phyloP scores from a whole-genome alignment of 1,284 basidiomycete species.

The Chalciporus sp. region DNA sequence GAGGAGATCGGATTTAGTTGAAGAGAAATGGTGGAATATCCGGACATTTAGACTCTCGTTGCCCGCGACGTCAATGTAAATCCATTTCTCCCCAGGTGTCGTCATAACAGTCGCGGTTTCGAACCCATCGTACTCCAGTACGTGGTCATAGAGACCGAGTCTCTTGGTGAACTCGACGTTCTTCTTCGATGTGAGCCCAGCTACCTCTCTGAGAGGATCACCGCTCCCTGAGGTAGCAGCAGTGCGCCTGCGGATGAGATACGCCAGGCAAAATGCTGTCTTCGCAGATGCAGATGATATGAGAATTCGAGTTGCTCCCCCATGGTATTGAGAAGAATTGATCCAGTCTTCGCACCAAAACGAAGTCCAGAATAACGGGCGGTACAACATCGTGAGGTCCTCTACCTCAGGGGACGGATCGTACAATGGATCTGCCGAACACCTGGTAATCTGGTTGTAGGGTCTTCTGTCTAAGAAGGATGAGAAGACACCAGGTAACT shows the following conservation, averaged over 20 bases:
- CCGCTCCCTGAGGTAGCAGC: conserved; percentile 22
- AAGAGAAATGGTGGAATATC: conserved; percentile 43
- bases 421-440: conserved; percentile 55
- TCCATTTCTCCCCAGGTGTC: conserved; percentile 40
- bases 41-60: conserved; percentile 49
- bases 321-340: conserved; percentile 46
- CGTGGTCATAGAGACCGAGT: conserved; percentile 55
- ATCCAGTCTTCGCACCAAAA: conserved; percentile 74
- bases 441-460: conserved; percentile 65
- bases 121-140: conserved; percentile 52
- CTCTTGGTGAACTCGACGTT: conserved; percentile 56
- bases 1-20: conserved; percentile 38
- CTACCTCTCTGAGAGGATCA: conserved; percentile 32
- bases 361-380: conserved; percentile 69
- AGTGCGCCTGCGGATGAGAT: conserved; percentile 43
- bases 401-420: conserved; percentile 46
- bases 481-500: background rate
- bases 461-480: conserved; percentile 53
- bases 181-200: conserved; percentile 59
- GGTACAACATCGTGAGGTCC: conserved; percentile 66
- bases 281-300: conserved; percentile 69
- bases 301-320: conserved; percentile 47
- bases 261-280: conserved; percentile 66
- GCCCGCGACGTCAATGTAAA: conserved; percentile 66
- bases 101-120: conserved; percentile 30